Evolutionary conservation across 2,329 filamentous ascomycete genomes (phyloP).

Genomic region (Fusarium sacchari): DNA sequence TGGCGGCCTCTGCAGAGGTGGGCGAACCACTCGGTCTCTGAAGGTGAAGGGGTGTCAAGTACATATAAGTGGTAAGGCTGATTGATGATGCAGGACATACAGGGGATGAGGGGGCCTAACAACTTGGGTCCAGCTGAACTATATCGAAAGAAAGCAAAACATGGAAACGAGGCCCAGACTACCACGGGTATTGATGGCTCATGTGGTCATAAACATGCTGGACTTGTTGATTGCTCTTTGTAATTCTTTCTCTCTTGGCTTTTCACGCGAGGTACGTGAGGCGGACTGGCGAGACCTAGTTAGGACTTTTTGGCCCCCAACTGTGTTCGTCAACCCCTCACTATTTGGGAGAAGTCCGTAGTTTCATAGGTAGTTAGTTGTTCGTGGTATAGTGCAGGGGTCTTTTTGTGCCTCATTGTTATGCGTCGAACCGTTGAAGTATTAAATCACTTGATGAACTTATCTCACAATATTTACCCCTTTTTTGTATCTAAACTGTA

Average conservation of each 20-base stretch:
- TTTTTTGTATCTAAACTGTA: not conserved
- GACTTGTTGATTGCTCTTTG: not conserved
- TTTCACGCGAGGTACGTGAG: not conserved
- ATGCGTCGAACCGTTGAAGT: not conserved
- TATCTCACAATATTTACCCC: not conserved
- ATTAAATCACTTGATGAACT: not conserved
- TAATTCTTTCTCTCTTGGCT: not conserved
- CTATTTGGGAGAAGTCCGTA: not conserved
- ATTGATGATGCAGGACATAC: not conserved
- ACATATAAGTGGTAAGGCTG: not conserved
- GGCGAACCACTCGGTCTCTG: slow-evolving; percentile 7
- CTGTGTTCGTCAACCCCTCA: not conserved
- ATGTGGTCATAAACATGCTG: not conserved
- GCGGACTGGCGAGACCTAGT: not conserved
- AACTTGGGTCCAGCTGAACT: not conserved
- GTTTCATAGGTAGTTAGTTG: not conserved
- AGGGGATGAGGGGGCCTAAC: no score
- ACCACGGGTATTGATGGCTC: not conserved
- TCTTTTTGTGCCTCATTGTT: not conserved
- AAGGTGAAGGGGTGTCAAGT: not conserved
- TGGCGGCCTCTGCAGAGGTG: slow-evolving; percentile 4
- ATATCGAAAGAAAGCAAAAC: not conserved
- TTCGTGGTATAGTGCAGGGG: not conserved
- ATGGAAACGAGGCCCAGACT: not conserved
- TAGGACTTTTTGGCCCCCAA: slow-evolving; percentile 7